A percentile compares a stretch with the other conserved stretches of the same genome.
Conservation (phyloP, 164 flowering plant species). For the Berberis thunbergii region DNA sequence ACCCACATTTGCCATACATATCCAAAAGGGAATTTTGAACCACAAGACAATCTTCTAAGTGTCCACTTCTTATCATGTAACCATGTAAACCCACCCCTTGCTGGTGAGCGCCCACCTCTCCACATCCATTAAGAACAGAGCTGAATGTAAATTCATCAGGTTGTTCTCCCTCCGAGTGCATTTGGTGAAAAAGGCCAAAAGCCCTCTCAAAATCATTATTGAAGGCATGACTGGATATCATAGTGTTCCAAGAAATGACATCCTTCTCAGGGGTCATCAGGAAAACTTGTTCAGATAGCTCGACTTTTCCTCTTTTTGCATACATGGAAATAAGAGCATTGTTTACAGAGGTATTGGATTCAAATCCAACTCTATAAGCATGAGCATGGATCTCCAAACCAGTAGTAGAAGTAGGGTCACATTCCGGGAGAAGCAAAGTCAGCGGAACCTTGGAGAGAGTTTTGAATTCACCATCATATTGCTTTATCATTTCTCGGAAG, state of each 20-base stretch:
- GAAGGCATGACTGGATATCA: slow-evolving; percentile 14
- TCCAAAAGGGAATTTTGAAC: slow-evolving; percentile 21
- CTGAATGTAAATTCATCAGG: slow-evolving; percentile 21
- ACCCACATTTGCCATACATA: slow-evolving; percentile 28
- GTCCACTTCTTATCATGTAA: slow-evolving; percentile 14
- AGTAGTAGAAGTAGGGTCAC: slow-evolving; percentile 10
- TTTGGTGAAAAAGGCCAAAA: slow-evolving; percentile 12
- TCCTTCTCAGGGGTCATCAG: slow-evolving; percentile 14
- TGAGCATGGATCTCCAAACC: slow-evolving; percentile 24
- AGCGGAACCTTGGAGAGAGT: slow-evolving; percentile 16
- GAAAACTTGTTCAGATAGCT: slow-evolving; percentile 14
- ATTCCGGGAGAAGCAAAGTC: slow-evolving; percentile 22
- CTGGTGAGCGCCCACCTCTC: slow-evolving; percentile 14
- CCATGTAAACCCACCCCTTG: slow-evolving; percentile 18
- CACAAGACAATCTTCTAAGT: slow-evolving; percentile 9
- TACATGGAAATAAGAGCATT: slow-evolving; percentile 24
- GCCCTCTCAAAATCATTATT: slow-evolving; percentile 16
- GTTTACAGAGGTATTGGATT: slow-evolving; percentile 16
- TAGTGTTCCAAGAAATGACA: slow-evolving; percentile 23
- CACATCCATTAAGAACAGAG: slow-evolving; percentile 20
- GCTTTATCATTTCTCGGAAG: slow-evolving; percentile 13
- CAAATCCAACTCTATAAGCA: slow-evolving; percentile 22
- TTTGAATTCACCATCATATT: slow-evolving; percentile 5
- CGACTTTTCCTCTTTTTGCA: slow-evolving; percentile 17
- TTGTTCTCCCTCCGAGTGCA: slow-evolving; percentile 13